Conservation (phyloP, 108 stramenopile species). For the Fistulifera pelliculosa region DNA sequence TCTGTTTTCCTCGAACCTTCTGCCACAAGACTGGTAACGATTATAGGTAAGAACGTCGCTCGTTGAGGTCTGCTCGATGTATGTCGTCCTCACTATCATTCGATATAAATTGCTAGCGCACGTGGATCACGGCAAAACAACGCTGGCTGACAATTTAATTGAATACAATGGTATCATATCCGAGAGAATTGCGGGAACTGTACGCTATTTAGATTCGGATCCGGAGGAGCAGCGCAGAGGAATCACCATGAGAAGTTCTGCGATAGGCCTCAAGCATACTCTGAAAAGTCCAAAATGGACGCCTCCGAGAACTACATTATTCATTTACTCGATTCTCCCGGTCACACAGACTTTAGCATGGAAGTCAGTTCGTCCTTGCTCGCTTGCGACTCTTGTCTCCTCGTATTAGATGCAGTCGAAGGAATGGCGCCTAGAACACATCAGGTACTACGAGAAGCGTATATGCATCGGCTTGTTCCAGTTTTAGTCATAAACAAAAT, state of each 20-base stretch:
- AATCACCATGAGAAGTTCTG: conserved; percentile 94
- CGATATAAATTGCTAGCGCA: conserved; percentile 49
- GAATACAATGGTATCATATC: conserved; percentile 82
- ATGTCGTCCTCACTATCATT: too few species aligned
- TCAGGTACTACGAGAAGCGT: conserved; percentile 90
- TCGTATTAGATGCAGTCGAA: conserved; percentile 96
- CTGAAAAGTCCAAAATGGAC: conserved; percentile 16
- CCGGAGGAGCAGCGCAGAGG: conserved; percentile 95
- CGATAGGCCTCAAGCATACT: conserved; percentile 76
- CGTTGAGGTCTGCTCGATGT: too few species aligned
- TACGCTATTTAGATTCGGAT: conserved; percentile 78
- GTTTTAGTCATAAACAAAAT: conserved; percentile 91
- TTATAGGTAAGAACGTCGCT: too few species aligned
- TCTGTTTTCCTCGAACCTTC: too few species aligned
- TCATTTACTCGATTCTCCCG: conserved; percentile 94
- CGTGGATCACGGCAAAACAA: conserved; percentile 99
- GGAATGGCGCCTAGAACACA: conserved; percentile 94
- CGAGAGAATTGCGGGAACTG: conserved; percentile 76
- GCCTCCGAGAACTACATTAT: conserved; percentile 34
- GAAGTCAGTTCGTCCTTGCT: conserved; percentile 92
- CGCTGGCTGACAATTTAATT: conserved; percentile 90
- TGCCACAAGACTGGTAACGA: too few species aligned
- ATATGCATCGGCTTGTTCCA: conserved; percentile 78
- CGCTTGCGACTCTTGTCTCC: conserved; percentile 87
- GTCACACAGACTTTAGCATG: conserved; percentile 94